Evolutionary conservation across 169 alveolate genomes (phyloP).

Genomic region (Eimeria falciformis): DNA sequence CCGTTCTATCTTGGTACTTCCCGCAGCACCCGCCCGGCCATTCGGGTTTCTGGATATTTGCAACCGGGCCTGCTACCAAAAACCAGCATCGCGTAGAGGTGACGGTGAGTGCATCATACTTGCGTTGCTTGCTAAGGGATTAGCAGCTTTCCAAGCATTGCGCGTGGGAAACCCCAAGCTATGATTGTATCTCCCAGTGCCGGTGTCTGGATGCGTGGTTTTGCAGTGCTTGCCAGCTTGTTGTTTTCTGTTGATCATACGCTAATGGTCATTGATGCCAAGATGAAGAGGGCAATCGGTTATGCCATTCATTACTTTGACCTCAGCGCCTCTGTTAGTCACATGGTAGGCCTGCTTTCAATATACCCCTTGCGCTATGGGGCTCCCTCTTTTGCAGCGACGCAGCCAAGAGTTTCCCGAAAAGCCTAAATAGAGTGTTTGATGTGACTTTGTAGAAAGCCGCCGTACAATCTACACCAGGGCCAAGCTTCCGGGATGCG

Average conservation of each 20-base stretch:
- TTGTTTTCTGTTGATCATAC: constrained; percentile 15
- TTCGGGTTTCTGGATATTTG: constrained; percentile 6
- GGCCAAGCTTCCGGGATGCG: background rate
- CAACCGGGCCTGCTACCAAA: background rate
- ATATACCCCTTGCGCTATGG: too few relatives aligned
- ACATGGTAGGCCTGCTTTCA: too few relatives aligned
- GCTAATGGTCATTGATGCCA: constrained; percentile 21
- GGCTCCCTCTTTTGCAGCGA: too few relatives aligned
- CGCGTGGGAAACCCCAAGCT: background rate
- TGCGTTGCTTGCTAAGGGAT: too few relatives aligned
- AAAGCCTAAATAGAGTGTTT: too few relatives aligned
- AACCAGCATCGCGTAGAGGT: background rate
- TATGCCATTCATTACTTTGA: background rate
- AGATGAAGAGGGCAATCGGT: constrained; percentile 19
- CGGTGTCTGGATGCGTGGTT: background rate
- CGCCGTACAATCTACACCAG: too few relatives aligned
- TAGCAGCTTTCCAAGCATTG: too few relatives aligned
- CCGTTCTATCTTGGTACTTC: background rate
- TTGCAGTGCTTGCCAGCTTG: constrained; percentile 16
- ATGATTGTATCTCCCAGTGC: background rate
- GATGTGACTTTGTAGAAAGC: too few relatives aligned
- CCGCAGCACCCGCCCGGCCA: background rate
- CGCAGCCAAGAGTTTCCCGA: too few relatives aligned
- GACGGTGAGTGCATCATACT: background rate
- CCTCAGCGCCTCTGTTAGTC: background rate